These are phyloP conservation scores for Neonectria sp. DNA, from an alignment of 2,329 filamentous ascomycete species.

Conservation along the genomic window DNA sequence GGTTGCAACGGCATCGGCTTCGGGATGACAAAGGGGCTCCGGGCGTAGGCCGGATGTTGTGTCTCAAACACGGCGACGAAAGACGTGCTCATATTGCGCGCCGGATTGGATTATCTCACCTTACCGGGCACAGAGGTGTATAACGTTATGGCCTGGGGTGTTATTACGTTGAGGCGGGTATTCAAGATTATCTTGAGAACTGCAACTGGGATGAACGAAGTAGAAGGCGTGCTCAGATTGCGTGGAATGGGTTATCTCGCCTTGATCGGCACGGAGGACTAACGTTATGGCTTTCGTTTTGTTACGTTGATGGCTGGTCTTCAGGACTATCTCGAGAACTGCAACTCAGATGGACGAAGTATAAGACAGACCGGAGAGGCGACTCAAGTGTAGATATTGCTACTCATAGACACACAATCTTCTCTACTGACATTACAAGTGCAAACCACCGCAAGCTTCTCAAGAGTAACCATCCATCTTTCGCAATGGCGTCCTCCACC, in stretches of 20 bases:
- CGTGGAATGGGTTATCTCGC: no score
- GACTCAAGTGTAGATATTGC: not conserved
- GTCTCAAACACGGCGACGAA: not conserved
- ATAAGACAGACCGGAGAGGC: not conserved
- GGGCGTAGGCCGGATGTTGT: not conserved
- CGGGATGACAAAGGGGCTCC: not conserved
- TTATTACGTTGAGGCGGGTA: not conserved
- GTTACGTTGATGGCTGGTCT: not conserved
- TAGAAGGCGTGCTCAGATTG: not conserved
- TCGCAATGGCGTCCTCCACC: slow-evolving; percentile 15
- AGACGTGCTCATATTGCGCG: no score
- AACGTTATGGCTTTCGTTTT: not conserved
- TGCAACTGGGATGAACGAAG: not conserved
- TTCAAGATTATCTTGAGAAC: not conserved
- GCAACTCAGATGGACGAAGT: not conserved
- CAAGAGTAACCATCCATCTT: slow-evolving; percentile 15
- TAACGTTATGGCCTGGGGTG: not conserved
- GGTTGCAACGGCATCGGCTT: not conserved
- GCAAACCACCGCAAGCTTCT: not conserved
- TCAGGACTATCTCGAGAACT: not conserved
- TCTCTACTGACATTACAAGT: not conserved
- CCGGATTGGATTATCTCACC: no score
- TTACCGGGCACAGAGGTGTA: not conserved
- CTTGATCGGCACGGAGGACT: not conserved
- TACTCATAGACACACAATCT: not conserved